Evolutionary conservation across 371 early-diverging fungal genomes (phyloP).

Genomic region (Lichtheimia ornata): DNA sequence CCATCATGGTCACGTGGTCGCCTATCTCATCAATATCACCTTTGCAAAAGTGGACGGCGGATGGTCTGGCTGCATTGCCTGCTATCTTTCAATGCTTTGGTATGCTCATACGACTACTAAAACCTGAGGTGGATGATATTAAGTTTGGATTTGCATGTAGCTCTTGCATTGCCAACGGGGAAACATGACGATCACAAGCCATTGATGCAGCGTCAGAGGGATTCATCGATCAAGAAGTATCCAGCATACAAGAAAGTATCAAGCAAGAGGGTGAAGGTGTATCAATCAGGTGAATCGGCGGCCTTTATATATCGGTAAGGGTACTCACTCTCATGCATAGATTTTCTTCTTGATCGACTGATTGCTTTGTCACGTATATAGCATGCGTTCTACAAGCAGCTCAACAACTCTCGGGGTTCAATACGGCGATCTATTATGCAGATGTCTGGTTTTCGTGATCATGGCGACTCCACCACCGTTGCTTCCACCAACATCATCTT

Average conservation of each 20-base stretch:
- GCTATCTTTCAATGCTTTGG: constrained; percentile 31
- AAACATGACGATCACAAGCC: constrained; percentile 38
- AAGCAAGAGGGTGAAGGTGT: constrained; percentile 34
- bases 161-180: constrained; percentile 50
- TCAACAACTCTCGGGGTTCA: constrained; percentile 69
- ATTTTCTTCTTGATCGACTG: not conserved
- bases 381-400: constrained; percentile 61
- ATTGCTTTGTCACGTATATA: not conserved
- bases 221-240: constrained; percentile 53
- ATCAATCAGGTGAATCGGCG: constrained; percentile 40
- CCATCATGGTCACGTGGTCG: constrained; percentile 56
- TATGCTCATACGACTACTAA: not conserved
- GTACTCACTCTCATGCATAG: not conserved
- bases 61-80: constrained; percentile 47
- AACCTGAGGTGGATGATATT: too few relatives aligned
- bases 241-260: constrained; percentile 43
- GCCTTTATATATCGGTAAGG: constrained; percentile 54
- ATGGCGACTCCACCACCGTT: constrained; percentile 55
- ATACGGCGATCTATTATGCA: constrained; percentile 72
- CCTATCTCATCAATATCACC: constrained; percentile 54
- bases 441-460: constrained; percentile 64
- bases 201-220: constrained; percentile 41
- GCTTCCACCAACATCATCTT: constrained; percentile 61
- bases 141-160: not conserved
- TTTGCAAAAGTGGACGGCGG: constrained; percentile 47